These are phyloP conservation scores for Fusarium irregulare DNA, from an alignment of 2,329 filamentous ascomycete genomes.

Conservation along the genomic window DNA sequence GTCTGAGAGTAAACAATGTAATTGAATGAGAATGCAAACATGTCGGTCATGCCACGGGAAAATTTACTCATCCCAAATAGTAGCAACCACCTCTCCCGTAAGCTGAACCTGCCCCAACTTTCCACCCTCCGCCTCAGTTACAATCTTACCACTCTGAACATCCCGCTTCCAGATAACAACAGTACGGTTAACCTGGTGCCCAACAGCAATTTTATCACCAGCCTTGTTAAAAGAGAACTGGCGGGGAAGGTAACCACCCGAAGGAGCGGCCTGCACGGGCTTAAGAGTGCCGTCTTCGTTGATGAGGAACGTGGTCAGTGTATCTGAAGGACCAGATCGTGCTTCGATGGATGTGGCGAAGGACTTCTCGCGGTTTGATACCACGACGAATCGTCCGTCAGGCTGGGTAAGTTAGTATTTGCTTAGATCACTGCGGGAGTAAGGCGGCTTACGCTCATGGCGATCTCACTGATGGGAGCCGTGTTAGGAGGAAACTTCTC, in stretches of 20 bases:
- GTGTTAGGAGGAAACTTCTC: constrained; percentile 28
- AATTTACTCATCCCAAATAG: constrained; percentile 40
- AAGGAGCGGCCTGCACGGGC: constrained; percentile 36
- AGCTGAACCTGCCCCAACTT: constrained; percentile 39
- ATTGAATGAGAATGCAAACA: not conserved
- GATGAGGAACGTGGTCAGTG: constrained; percentile 38
- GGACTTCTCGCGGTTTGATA: constrained; percentile 41
- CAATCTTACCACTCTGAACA: constrained; percentile 37
- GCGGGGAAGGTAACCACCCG: constrained; percentile 38
- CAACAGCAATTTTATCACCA: constrained; percentile 43
- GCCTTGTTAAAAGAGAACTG: constrained; percentile 43
- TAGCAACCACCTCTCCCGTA: constrained; percentile 30
- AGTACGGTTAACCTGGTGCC: constrained; percentile 40
- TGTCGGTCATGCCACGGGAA: no score
- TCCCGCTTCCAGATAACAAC: constrained; percentile 43
- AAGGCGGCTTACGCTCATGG: constrained; percentile 29
- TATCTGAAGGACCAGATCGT: constrained; percentile 35
- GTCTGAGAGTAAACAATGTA: not conserved
- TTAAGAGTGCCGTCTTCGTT: constrained; percentile 32
- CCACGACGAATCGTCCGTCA: constrained; percentile 37
- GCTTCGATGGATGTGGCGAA: constrained; percentile 34
- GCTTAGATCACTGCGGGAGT: no score
- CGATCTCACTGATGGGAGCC: constrained; percentile 42
- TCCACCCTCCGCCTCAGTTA: constrained; percentile 34
- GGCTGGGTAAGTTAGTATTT: constrained; percentile 19